These are phyloP conservation scores for Pseudocercospora vitis DNA, from an alignment of 2,329 filamentous ascomycete genomes.

Conservation along the genomic window DNA sequence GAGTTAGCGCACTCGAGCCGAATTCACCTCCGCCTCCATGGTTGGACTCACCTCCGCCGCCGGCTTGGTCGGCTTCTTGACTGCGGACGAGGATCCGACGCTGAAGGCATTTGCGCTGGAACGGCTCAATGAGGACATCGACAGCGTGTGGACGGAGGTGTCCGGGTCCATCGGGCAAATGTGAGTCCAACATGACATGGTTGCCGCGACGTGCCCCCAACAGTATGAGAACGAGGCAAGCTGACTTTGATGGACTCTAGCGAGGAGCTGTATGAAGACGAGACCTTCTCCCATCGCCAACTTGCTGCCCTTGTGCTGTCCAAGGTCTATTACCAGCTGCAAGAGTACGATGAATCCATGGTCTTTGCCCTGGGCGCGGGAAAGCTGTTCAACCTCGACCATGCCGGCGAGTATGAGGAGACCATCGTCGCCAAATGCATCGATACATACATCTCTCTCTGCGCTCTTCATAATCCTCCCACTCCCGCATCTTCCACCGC, in stretches of 20 bases:
- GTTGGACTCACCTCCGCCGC: constrained; percentile 91
- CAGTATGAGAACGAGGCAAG: constrained; percentile 2
- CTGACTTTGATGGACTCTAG: constrained; percentile 50
- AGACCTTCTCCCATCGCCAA: constrained; percentile 87
- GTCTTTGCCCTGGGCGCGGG: constrained; percentile 93
- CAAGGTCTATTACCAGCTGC: constrained; percentile 98
- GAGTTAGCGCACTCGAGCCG: not conserved
- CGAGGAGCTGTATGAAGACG: constrained; percentile 96
- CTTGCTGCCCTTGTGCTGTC: constrained; percentile 91
- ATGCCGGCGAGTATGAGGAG: constrained; percentile 93
- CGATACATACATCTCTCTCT: constrained; percentile 91
- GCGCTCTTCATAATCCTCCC: constrained; percentile 59
- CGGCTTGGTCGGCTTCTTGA: constrained; percentile 87
- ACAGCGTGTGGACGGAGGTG: constrained; percentile 96
- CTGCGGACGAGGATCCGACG: constrained; percentile 85
- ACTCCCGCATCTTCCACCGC: constrained; percentile 30
- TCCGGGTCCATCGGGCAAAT: constrained; percentile 90
- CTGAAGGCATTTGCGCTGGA: constrained; percentile 93
- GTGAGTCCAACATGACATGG: constrained; percentile 61
- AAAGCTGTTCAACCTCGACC: constrained; percentile 89
- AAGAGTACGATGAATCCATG: constrained; percentile 99
- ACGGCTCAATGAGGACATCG: constrained; percentile 93
- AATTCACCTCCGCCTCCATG: constrained; percentile 55
- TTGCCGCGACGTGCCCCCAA: not conserved
- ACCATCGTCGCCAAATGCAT: constrained; percentile 98